A percentile compares a stretch with the other conserved stretches of the same genome.
Conservation (phyloP, 257 asterid genomes). For the Striga asiatica region DNA sequence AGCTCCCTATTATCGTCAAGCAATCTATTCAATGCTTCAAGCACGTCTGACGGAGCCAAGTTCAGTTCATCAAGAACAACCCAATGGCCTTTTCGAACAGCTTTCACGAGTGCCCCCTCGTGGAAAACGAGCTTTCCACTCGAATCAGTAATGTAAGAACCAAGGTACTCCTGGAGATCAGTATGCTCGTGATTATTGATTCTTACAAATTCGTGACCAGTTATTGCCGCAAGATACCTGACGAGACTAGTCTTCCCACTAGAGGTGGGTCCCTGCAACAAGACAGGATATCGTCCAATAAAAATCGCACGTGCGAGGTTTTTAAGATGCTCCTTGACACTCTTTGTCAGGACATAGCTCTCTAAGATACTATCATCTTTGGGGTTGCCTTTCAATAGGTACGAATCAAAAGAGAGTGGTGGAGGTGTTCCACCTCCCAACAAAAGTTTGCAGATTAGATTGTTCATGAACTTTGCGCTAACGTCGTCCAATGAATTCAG, state of each 20-base stretch:
- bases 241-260: constrained; percentile 99
- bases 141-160: constrained; percentile 79
- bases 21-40: constrained; percentile 86
- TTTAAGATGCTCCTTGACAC: constrained; percentile 61
- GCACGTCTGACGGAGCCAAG: constrained; percentile 96
- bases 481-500: constrained; percentile 53
- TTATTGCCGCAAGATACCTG: constrained; percentile 61
- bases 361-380: constrained; percentile 25
- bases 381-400: constrained; percentile 24
- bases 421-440: constrained; percentile 38
- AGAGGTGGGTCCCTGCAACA: constrained; percentile 96
- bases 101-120: constrained; percentile 89
- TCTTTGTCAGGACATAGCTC: constrained; percentile 59
- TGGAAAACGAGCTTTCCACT: constrained; percentile 83
- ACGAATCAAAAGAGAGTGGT: constrained; percentile 33
- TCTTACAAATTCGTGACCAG: constrained; percentile 83
- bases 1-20: constrained; percentile 95
- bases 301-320: constrained; percentile 74
- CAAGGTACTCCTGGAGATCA: constrained; percentile 95
- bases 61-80: constrained; percentile 95
- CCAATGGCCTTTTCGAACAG: constrained; percentile 90
- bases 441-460: constrained; percentile 36
- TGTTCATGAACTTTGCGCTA: constrained; percentile 61
- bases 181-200: constrained; percentile 94
- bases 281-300: constrained; percentile 73